Evolutionary conservation across 495 filamentous ascomycete genomes (phyloP).

Genomic region (Podospora fimiseda): DNA sequence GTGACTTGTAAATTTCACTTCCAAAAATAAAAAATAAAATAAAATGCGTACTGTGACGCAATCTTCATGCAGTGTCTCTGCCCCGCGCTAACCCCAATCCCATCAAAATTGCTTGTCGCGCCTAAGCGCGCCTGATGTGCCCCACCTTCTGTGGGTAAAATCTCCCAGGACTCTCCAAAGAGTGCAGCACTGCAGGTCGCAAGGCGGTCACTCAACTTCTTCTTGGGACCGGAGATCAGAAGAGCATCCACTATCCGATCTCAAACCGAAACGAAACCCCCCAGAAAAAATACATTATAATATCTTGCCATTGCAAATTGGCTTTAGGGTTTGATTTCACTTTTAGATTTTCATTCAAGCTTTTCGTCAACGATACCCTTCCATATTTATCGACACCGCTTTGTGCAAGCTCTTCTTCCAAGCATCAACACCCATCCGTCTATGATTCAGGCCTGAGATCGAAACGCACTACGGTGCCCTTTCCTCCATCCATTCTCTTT

Average conservation of each 20-base stretch:
- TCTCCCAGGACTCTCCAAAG: neutral
- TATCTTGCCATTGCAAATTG: no score
- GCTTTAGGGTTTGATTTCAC: no score
- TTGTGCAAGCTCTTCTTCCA: neutral
- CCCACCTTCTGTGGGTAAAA: slow-evolving; percentile 4
- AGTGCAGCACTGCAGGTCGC: neutral
- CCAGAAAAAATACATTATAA: no score
- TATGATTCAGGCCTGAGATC: neutral
- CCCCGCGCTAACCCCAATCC: slow-evolving; percentile 21
- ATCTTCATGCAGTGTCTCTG: slow-evolving; percentile 7
- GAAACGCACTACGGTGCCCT: neutral
- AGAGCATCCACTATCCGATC: neutral
- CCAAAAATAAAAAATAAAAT: neutral
- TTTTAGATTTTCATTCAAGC: no score
- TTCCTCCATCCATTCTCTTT: neutral
- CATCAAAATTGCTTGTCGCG: slow-evolving; percentile 13
- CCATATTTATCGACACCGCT: no score
- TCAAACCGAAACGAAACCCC: neutral
- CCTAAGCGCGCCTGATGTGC: slow-evolving; percentile 25
- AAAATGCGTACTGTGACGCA: slow-evolving; percentile 9
- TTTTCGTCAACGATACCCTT: no score
- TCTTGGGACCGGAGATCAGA: no score
- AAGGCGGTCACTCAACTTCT: neutral
- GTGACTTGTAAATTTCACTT: slow-evolving; percentile 17
- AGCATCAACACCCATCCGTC: no score